A percentile compares a stretch with the other conserved stretches of the same genome.
Conservation (phyloP, 306 rosid genomes). For the Pyrus communis region DNA sequence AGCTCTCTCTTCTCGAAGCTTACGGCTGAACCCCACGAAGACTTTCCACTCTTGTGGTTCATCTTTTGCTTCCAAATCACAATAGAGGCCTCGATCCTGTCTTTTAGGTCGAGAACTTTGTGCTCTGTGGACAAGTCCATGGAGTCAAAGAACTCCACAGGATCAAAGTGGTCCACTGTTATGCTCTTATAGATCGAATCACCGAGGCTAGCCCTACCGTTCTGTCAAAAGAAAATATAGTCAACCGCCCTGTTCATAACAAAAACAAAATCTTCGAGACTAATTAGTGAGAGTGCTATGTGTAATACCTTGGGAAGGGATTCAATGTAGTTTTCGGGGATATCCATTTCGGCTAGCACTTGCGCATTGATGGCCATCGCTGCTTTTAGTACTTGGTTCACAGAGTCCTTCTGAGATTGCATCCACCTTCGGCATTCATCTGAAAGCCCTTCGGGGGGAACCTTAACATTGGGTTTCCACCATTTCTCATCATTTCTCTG, state of each 20-base stretch:
- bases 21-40: constrained; percentile 78
- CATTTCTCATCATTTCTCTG: constrained; percentile 69
- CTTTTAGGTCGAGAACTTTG: constrained; percentile 76
- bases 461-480: constrained; percentile 82
- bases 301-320: constrained; percentile 73
- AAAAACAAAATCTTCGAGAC: neutral
- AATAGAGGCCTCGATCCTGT: constrained; percentile 81
- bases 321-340: constrained; percentile 82
- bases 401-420: constrained; percentile 55
- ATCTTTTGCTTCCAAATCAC: constrained; percentile 94
- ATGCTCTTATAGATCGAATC: constrained; percentile 63
- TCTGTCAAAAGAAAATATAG: constrained; percentile 33
- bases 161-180: constrained; percentile 65
- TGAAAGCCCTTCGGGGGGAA: constrained; percentile 62
- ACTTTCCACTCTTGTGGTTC: constrained; percentile 65
- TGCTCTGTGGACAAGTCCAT: constrained; percentile 76
- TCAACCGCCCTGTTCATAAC: neutral
- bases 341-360: constrained; percentile 65
- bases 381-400: constrained; percentile 79
- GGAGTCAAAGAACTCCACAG: constrained; percentile 49
- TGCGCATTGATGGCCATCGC: constrained; percentile 97
- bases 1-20: constrained; percentile 87
- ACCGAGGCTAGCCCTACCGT: constrained; percentile 85
- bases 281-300: neutral
- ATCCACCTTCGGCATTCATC: constrained; percentile 59